phyloP scores from a whole-genome alignment of 2,329 filamentous ascomycete species.

The Elsinoe arachidis region DNA sequence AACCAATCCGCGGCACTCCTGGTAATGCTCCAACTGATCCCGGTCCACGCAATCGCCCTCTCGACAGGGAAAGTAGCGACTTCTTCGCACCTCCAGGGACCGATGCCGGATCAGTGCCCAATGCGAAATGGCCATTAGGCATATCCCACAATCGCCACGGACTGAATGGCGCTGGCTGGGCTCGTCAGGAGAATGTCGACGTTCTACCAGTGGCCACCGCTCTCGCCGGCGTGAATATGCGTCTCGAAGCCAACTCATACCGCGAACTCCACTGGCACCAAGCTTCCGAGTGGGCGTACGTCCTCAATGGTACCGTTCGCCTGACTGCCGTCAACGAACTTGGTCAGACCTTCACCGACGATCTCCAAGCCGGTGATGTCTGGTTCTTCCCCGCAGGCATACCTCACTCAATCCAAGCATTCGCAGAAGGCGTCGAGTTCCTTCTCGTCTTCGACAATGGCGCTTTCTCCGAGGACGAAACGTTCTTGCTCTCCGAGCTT shows the following conservation, averaged over 20 bases:
- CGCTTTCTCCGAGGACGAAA: slow-evolving; percentile 50
- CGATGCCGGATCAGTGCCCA: slow-evolving; percentile 31
- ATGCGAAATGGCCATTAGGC: slow-evolving; percentile 37
- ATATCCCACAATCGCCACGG: slow-evolving; percentile 35
- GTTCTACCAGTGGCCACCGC: slow-evolving; percentile 32
- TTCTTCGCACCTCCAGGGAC: slow-evolving; percentile 32
- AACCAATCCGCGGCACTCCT: slow-evolving; percentile 31
- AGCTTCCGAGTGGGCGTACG: slow-evolving; percentile 26
- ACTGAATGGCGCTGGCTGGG: slow-evolving; percentile 32
- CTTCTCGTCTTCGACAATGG: slow-evolving; percentile 54
- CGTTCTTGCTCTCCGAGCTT: slow-evolving; percentile 50
- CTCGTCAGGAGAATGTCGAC: slow-evolving; percentile 33
- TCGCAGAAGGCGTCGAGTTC: slow-evolving; percentile 50
- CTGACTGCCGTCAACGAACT: slow-evolving; percentile 25
- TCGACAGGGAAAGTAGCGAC: slow-evolving; percentile 34
- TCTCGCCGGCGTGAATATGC: slow-evolving; percentile 39
- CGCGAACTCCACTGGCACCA: slow-evolving; percentile 26
- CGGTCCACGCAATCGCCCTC: slow-evolving; percentile 27
- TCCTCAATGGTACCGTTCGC: slow-evolving; percentile 26
- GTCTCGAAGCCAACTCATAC: slow-evolving; percentile 28
- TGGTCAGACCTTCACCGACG: slow-evolving; percentile 26
- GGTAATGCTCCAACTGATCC: slow-evolving; percentile 32
- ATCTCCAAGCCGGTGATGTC: slow-evolving; percentile 38
- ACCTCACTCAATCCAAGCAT: slow-evolving; percentile 32
- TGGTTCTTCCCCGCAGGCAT: slow-evolving; percentile 45